phyloP scores from a whole-genome alignment of 345 rosid species.

The Boechera retrofracta region DNA sequence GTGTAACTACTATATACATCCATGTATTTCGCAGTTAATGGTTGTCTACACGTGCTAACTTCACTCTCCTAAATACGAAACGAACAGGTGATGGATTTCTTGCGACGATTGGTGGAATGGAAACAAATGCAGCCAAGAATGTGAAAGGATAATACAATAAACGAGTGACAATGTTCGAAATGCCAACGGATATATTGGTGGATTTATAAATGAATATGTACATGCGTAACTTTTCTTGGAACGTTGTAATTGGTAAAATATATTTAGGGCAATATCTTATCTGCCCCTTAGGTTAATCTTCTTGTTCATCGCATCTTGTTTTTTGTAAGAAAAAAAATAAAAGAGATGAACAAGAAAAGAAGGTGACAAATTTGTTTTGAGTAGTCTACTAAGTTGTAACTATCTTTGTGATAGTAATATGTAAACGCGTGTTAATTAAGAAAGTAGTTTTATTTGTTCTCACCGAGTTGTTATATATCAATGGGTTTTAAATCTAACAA shows the following conservation, averaged over 20 bases:
- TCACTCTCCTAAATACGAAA: slow-evolving; percentile 23
- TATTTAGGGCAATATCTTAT: slow-evolving; percentile 27
- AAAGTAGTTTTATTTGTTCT: neutral
- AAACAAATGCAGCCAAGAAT: slow-evolving; percentile 48
- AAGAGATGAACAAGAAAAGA: slow-evolving; percentile 16
- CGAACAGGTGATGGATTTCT: slow-evolving; percentile 69
- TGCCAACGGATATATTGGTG: slow-evolving; percentile 13
- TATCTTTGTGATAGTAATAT: slow-evolving; percentile 8
- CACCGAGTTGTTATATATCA: neutral
- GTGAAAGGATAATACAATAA: slow-evolving; percentile 16
- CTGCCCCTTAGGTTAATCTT: slow-evolving; percentile 15
- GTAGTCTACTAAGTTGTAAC: slow-evolving; percentile 24
- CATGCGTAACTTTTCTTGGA: slow-evolving; percentile 36
- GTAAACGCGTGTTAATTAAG: slow-evolving; percentile 15
- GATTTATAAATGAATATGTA: slow-evolving; percentile 25
- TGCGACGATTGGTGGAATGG: slow-evolving; percentile 66
- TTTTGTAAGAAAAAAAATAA: slow-evolving; percentile 26
- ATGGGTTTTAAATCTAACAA: neutral
- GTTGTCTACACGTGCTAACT: slow-evolving; percentile 10
- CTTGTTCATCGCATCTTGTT: slow-evolving; percentile 40
- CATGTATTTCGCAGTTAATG: neutral
- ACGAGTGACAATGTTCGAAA: slow-evolving; percentile 21
- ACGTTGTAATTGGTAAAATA: slow-evolving; percentile 28
- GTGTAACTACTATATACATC: neutral
- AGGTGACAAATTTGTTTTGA: slow-evolving; percentile 1